Base-by-base conservation (phyloP, 2,329 filamentous ascomycete genomes). In the Aspergillus glaucus region DNA sequence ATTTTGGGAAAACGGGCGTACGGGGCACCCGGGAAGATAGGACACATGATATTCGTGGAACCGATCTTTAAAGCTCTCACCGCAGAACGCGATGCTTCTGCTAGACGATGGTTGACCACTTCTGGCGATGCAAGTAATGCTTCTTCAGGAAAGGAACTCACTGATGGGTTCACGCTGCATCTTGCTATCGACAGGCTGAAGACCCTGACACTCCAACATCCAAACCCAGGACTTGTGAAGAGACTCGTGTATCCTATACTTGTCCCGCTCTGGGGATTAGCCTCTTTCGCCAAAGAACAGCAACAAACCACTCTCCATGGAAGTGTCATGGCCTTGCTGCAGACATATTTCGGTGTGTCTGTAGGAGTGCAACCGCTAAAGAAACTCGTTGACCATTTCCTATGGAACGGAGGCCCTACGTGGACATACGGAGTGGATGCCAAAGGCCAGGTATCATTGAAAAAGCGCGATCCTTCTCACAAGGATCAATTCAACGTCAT, bases 171-270 rank as follows among this genome's bases (percentile, higher is more conserved):
- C 10, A 55, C 57, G n/a, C 47, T 73, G 15, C 32, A 55, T 1
- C 44, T 67, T 19, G 64, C 67, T 5, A 36, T 74, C 15, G 50
- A 67, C 26, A 65, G 71, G 43, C 44, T 74, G n/a, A 56, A 55
- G 30, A 62, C 55, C 6, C 51, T 74, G n/a, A 58, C 64, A 6
- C 50, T 70, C 21, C 67, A 70, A 30, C 71, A 72, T 53, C 70
- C 71, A 14, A 73, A 72, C 47, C 71, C 71, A 14, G 64, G 66
- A 4, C 62, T 74, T 14, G 66, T 72, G 15, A 73, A 70, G 49
- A 64, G 71, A 44, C 54, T 72, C 6, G 55, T 73, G 3, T 62
- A 63, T 39, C 70, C 69, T 3, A 61, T 71, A 21, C 56, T 73
- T 30, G 58, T 72, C 19, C 67, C 70, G 4, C 59, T 74, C 3